A percentile compares a stretch with the other conserved stretches of the same genome.
These are phyloP conservation scores for Cytidiella melzeri DNA, from an alignment of 768 basidiomycete species.

Conservation along the genomic window DNA sequence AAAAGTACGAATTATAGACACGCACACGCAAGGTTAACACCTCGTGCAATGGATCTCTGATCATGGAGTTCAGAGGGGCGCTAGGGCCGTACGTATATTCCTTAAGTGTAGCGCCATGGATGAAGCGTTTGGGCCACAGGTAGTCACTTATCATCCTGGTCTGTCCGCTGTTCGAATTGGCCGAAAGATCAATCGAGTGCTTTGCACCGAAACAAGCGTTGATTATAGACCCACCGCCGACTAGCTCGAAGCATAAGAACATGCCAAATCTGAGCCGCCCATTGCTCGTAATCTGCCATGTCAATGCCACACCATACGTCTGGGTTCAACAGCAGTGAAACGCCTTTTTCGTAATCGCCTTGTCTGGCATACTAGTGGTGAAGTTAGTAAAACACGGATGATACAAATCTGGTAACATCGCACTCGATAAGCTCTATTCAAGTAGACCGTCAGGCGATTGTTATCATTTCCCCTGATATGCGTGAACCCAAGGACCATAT, in stretches of 20 bases:
- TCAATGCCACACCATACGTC: constrained; percentile 64
- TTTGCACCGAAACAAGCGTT: too few relatives aligned
- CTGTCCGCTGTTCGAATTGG: constrained; percentile 36
- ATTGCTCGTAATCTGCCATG: constrained; percentile 58
- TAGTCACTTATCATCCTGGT: constrained; percentile 58
- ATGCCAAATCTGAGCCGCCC: constrained; percentile 78
- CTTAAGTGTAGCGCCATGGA: constrained; percentile 46
- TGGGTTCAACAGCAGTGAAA: constrained; percentile 60
- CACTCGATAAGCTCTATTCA: constrained; percentile 70
- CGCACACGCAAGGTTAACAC: constrained; percentile 36
- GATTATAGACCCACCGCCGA: constrained; percentile 63
- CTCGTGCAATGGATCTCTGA: constrained; percentile 38
- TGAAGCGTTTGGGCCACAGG: constrained; percentile 53
- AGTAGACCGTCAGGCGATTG: constrained; percentile 49
- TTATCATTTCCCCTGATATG: constrained; percentile 54
- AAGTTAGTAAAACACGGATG: not conserved
- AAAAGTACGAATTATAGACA: not conserved
- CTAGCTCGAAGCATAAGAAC: constrained; percentile 61
- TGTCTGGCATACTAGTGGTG: constrained; percentile 53
- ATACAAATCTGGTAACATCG: not conserved
- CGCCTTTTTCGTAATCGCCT: constrained; percentile 57
- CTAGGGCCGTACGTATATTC: constrained; percentile 48
- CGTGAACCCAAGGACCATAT: constrained; percentile 59
- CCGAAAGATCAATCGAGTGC: too few relatives aligned
- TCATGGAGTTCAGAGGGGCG: constrained; percentile 27